phyloP scores from a whole-genome alignment of 345 rosid species.

The Limnanthes douglasii region DNA sequence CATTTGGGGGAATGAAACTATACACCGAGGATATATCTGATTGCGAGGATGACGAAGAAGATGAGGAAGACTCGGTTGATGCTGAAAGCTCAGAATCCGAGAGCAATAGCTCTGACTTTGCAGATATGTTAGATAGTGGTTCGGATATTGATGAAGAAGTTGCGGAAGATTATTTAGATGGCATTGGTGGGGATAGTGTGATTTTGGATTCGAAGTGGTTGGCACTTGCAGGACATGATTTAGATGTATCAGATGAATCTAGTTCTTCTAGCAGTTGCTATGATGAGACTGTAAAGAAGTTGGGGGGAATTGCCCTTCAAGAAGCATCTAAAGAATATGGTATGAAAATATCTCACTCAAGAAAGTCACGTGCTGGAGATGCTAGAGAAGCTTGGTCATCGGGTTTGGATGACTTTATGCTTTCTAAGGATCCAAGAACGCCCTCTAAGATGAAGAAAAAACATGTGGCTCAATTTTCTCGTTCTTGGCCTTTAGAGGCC shows the following conservation, averaged over 20 bases:
- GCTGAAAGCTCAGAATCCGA: constrained; percentile 16
- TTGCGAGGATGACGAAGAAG: constrained; percentile 36
- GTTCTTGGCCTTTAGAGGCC: constrained; percentile 50
- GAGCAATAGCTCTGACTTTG: constrained; percentile 28
- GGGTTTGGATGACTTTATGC: constrained; percentile 51
- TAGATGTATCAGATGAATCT: constrained; percentile 30
- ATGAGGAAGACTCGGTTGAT: constrained; percentile 16
- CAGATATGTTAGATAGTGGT: constrained; percentile 26
- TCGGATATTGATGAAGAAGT: constrained; percentile 64
- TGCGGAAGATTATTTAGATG: constrained; percentile 78
- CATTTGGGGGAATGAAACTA: constrained; percentile 59
- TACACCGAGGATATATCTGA: constrained; percentile 67
- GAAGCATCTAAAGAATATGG: constrained; percentile 75
- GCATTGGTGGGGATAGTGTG: constrained; percentile 61
- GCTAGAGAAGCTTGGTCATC: constrained; percentile 24
- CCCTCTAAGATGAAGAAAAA: constrained; percentile 37
- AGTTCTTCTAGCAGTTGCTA: constrained; percentile 36
- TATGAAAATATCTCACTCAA: constrained; percentile 24
- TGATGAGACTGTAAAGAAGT: constrained; percentile 33
- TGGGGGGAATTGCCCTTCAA: constrained; percentile 49
- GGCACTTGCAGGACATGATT: constrained; percentile 25
- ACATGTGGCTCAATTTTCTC: constrained; percentile 31
- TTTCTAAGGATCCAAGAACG: constrained; percentile 58
- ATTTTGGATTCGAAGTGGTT: constrained; percentile 48
- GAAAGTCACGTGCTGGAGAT: constrained; percentile 13